Percentiles rank a stretch among this genome's conserved stretches.
Evolutionary conservation across 768 basidiomycete species (phyloP).

Genomic region (Termitomyces heimii): DNA sequence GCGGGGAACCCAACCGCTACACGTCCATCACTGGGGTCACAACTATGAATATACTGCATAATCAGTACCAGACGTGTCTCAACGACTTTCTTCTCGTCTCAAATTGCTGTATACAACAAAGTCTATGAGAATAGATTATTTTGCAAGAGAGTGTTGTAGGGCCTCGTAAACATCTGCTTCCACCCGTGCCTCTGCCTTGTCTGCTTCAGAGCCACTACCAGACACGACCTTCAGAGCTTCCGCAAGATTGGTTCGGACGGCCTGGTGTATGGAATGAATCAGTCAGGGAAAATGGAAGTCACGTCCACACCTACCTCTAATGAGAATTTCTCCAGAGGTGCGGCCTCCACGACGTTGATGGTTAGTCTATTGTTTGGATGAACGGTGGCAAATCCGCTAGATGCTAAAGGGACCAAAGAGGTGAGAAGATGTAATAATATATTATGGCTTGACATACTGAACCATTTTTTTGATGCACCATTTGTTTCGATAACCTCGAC

Average conservation of each 20-base stretch:
- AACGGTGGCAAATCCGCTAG: conserved; percentile 95
- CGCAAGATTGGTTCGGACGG: conserved; percentile 82
- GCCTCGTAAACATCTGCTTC: conserved; percentile 97
- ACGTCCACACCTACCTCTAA: conserved; percentile 56
- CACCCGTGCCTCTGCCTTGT: conserved; percentile 89
- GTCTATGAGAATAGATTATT: conserved; percentile 9
- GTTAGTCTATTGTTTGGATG: conserved; percentile 97
- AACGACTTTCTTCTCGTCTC: neutral
- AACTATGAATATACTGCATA: neutral
- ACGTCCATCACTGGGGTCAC: neutral
- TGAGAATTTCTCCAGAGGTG: conserved; percentile 87
- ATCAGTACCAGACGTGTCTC: neutral
- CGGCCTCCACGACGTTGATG: conserved; percentile 96
- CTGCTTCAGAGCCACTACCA: conserved; percentile 86
- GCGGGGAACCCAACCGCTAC: no score
- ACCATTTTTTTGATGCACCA: conserved; percentile 88
- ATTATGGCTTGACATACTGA: conserved; percentile 55
- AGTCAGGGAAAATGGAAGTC: neutral
- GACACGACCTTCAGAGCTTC: conserved; percentile 79
- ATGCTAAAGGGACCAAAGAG: conserved; percentile 47
- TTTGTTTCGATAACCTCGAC: conserved; percentile 88
- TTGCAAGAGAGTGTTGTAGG: conserved; percentile 75
- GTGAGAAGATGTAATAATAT: neutral
- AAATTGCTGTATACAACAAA: neutral
- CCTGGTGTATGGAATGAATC: conserved; percentile 39